phyloP scores from a whole-genome alignment of 768 basidiomycete species.

The Tricholoma terreum region DNA sequence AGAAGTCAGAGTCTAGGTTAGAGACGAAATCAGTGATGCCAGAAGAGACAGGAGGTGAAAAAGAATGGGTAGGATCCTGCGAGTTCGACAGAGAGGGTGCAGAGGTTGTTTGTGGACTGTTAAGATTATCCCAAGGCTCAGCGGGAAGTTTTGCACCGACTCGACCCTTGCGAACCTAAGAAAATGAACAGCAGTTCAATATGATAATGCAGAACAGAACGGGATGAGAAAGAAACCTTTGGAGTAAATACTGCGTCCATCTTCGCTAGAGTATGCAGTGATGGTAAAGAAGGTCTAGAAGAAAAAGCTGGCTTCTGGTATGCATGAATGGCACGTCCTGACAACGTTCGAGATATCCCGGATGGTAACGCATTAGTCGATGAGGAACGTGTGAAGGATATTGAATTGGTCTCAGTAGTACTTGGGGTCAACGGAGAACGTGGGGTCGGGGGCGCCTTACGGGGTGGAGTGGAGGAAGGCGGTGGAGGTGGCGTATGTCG shows the following conservation, averaged over 20 bases:
- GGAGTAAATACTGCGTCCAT: constrained; percentile 45
- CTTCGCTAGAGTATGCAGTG: constrained; percentile 44
- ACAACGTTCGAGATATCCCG: constrained; percentile 15
- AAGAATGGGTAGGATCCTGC: constrained; percentile 7
- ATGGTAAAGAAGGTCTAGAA: constrained; percentile 50
- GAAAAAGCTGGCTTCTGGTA: constrained; percentile 47
- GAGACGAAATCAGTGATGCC: constrained; percentile 12
- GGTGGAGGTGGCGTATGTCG: constrained; percentile 5
- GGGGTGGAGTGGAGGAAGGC: constrained; percentile 12
- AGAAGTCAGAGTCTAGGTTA: constrained; percentile 16
- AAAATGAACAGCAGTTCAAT: not conserved
- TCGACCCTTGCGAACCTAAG: constrained; percentile 48
- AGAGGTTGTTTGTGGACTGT: constrained; percentile 14
- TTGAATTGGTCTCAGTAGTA: constrained; percentile 11
- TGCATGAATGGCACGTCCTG: constrained; percentile 33
- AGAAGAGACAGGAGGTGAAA: constrained; percentile 10
- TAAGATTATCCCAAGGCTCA: constrained; percentile 51
- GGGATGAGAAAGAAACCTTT: constrained; percentile 36
- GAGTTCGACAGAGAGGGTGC: constrained; percentile 10
- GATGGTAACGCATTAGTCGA: constrained; percentile 3
- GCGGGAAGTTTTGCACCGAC: constrained; percentile 51
- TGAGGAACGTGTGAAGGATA: constrained; percentile 15
- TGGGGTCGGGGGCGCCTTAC: constrained; percentile 18
- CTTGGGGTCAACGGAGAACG: constrained; percentile 27
- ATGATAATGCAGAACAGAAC: not conserved